Evolutionary conservation across 2,329 filamentous ascomycete genomes (phyloP).

Genomic region (Trichoderma sp.): DNA sequence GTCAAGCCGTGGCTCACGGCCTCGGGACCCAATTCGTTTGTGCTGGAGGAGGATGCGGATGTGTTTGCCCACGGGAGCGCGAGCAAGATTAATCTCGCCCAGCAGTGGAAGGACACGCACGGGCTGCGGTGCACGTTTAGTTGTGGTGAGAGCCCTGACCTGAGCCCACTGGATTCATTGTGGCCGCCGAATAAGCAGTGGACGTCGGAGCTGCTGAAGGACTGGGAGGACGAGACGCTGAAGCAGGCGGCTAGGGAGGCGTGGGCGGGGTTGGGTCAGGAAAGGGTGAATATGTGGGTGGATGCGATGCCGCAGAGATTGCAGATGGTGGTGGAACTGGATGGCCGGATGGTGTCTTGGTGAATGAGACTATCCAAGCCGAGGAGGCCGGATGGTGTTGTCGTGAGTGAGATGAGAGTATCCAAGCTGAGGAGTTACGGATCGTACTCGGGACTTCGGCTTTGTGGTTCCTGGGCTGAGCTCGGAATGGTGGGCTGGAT

Average conservation of each 20-base stretch:
- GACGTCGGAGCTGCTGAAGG: conserved; percentile 29
- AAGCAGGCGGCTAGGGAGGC: conserved; percentile 34
- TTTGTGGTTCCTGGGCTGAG: neutral
- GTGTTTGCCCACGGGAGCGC: conserved; percentile 39
- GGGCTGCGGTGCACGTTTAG: conserved; percentile 37
- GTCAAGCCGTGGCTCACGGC: conserved; percentile 38
- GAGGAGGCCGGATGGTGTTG: conserved; percentile 32
- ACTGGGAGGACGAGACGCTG: conserved; percentile 39
- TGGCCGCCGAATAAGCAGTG: conserved; percentile 41
- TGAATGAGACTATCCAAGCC: conserved; percentile 23
- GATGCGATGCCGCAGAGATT: conserved; percentile 41
- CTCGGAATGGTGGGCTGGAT: neutral
- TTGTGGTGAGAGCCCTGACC: conserved; percentile 41
- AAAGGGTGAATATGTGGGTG: conserved; percentile 40
- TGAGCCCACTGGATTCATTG: conserved; percentile 39
- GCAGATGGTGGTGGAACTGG: conserved; percentile 35
- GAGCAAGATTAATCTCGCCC: conserved; percentile 39
- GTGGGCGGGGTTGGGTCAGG: conserved; percentile 35
- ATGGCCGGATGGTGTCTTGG: conserved; percentile 38
- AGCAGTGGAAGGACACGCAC: conserved; percentile 40
- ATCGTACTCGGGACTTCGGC: neutral
- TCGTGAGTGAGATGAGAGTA: conserved; percentile 31
- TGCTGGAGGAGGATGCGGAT: conserved; percentile 40
- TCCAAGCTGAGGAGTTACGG: neutral
- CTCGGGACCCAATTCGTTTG: conserved; percentile 29